phyloP scores from a whole-genome alignment of 352 stramenopile genomes.

The Pythium rhizo-oryzae region DNA sequence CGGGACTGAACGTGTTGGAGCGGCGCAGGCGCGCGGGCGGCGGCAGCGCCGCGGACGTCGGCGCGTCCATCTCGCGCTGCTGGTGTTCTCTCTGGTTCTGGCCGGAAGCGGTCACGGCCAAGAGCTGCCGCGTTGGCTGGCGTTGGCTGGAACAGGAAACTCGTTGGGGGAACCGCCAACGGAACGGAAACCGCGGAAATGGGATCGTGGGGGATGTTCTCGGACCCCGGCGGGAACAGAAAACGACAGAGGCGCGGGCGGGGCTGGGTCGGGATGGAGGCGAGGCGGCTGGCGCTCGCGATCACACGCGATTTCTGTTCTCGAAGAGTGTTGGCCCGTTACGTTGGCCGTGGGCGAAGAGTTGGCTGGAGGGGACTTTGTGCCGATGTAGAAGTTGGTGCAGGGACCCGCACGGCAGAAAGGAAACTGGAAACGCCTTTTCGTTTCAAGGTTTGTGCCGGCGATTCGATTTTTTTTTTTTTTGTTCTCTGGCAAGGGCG shows the following conservation, averaged over 20 bases:
- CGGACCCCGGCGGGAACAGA: not conserved
- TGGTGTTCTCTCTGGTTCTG: not conserved
- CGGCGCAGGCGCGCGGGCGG: conserved; percentile 11
- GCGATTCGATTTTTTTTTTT: not conserved
- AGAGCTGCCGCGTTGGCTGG: not conserved
- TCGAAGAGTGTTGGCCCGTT: not conserved
- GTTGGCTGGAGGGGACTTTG: conserved; percentile 1
- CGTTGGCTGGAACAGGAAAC: too few relatives aligned
- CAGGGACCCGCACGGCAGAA: not conserved
- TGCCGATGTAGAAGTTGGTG: conserved; percentile 15
- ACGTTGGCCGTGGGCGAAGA: not conserved
- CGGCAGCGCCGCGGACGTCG: not conserved
- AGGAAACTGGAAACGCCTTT: conserved; percentile 11
- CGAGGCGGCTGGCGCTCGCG: too few relatives aligned
- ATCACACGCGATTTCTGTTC: not conserved
- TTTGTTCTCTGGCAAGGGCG: not conserved
- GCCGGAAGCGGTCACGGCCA: not conserved
- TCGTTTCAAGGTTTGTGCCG: conserved; percentile 6
- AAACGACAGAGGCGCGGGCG: too few relatives aligned
- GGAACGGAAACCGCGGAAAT: too few relatives aligned
- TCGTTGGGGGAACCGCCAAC: too few relatives aligned
- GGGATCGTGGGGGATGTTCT: too few relatives aligned
- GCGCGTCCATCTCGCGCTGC: conserved; percentile 8
- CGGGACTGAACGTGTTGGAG: conserved; percentile 25
- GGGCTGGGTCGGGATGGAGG: too few relatives aligned